Evolutionary conservation across 2,329 filamentous ascomycete species (phyloP).

Genomic region (Arthrobotrys megalospora): DNA sequence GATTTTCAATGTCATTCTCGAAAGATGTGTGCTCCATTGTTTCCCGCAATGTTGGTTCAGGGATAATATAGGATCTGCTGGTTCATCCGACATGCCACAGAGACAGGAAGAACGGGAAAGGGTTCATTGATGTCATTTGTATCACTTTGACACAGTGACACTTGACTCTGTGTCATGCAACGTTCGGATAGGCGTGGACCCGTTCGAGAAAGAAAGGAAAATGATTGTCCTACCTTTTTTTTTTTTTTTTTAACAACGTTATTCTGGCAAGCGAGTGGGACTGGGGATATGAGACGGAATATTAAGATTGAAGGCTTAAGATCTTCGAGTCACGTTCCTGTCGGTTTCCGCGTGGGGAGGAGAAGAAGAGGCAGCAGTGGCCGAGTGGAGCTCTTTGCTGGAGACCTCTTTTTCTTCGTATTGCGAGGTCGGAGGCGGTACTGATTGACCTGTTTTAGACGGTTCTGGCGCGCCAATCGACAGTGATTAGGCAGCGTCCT

Average conservation of each 20-base stretch:
- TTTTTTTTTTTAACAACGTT: constrained; percentile 23
- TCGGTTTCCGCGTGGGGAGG: constrained; percentile 4
- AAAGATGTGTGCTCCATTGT: neutral
- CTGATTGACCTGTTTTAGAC: constrained; percentile 14
- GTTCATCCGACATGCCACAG: constrained; percentile 23
- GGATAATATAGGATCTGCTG: constrained; percentile 40
- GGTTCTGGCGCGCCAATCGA: constrained; percentile 27
- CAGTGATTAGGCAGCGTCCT: constrained; percentile 14
- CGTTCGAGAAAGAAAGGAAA: constrained; percentile 4
- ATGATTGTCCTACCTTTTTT: neutral
- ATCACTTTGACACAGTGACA: constrained; percentile 50
- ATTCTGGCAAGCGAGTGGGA: constrained; percentile 34
- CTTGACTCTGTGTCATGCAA: constrained; percentile 23
- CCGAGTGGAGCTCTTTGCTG: constrained; percentile 5
- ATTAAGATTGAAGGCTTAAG: constrained; percentile 37
- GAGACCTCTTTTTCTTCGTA: constrained; percentile 11
- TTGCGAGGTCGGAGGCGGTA: constrained; percentile 1
- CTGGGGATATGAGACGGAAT: constrained; percentile 13
- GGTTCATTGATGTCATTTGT: constrained; percentile 51
- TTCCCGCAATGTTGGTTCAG: neutral
- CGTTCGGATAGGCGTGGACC: constrained; percentile 30
- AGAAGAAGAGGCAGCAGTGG: constrained; percentile 5
- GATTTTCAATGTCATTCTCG: constrained; percentile 1
- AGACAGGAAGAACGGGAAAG: constrained; percentile 9
- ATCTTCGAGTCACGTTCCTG: constrained; percentile 36